Evolutionary conservation across 129 eudicot genomes (phyloP), one percentile per base, ranked within the genome.

Genomic region (Chrysanthemum makinoi): DNA sequence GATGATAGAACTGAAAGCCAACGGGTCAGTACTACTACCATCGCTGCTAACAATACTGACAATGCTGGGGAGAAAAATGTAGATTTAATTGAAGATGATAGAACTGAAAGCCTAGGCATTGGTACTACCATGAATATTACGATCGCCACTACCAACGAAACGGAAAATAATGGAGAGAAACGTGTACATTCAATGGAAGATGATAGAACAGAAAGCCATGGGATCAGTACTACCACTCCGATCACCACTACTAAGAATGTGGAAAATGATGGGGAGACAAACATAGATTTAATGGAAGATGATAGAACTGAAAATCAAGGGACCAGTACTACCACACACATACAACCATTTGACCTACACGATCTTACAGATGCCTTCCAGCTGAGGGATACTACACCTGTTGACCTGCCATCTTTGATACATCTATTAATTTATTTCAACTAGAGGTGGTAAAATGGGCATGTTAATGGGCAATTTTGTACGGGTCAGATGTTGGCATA

Each of bases 121-220:
- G 2, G 68, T 19, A 22, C 70, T 65, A 69, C 79, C 82, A 17
- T 39, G 46, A 39, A 39, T 6, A 39, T 75, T 65, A 39, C 46
- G 10, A 51, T 65, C 78, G 64, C 73, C 81, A 30, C 15, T 67
- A 55, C 75, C 44, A 77, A 51, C 43, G 72, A 79, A 57, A 59
- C 39, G 26, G 65, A 68, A 61, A 78, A 65, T 48, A 77, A 68
- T 10, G 69, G 17, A 30, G 82, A 73, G 61, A 78, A 75, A 14
- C 52, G 39, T 60, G 66, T 67, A 44, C 79, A 80, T 75, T 68
- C 71, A 74, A 60, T 57, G 17, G 69, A 82, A 48, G 66, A 69
- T 39, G 84, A 77, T 70, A 65, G 19, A 74, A 68, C 72, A 55
- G 85, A 75, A 52, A 83, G 73, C 26, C 71, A 30, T 44, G 86